Percentiles rank a stretch among this genome's conserved stretches.
Conservation (phyloP, 352 stramenopile genomes). For the Phytophthora brassicae region DNA sequence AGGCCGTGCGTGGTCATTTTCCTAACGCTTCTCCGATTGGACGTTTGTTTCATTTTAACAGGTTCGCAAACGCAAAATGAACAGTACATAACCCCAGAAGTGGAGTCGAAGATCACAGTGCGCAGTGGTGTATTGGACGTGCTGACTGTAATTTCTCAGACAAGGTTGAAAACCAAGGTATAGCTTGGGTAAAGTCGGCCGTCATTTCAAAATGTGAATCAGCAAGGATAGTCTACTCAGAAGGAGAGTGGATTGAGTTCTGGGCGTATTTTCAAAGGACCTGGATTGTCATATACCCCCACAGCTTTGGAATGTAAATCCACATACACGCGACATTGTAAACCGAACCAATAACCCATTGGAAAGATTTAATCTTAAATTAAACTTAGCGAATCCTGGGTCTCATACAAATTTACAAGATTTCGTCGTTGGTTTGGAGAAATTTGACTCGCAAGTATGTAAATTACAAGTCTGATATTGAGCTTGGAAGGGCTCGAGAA, state of each 20-base stretch:
- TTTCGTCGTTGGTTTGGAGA: not conserved
- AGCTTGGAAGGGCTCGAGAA: not conserved
- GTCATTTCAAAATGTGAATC: not conserved
- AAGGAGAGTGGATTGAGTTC: not conserved
- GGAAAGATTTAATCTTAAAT: too few species aligned
- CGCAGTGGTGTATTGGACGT: not conserved
- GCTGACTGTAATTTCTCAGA: not conserved
- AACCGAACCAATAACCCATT: too few species aligned
- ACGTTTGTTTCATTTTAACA: slow-evolving; percentile 10
- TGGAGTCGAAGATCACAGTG: not conserved
- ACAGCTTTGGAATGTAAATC: too few species aligned
- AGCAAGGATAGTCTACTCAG: too few species aligned
- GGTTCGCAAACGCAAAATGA: not conserved
- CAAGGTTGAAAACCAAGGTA: not conserved
- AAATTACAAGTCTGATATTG: not conserved
- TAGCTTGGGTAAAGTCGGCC: not conserved
- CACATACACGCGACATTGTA: too few species aligned
- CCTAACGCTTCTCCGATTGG: not conserved
- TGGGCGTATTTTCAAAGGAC: too few species aligned
- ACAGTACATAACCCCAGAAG: not conserved
- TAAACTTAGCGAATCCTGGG: too few species aligned
- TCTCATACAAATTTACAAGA: not conserved
- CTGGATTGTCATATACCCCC: too few species aligned
- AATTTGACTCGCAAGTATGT: not conserved
- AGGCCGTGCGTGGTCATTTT: not conserved